Conservation (phyloP, 148 eudicot species). For the Silene latifolia region DNA sequence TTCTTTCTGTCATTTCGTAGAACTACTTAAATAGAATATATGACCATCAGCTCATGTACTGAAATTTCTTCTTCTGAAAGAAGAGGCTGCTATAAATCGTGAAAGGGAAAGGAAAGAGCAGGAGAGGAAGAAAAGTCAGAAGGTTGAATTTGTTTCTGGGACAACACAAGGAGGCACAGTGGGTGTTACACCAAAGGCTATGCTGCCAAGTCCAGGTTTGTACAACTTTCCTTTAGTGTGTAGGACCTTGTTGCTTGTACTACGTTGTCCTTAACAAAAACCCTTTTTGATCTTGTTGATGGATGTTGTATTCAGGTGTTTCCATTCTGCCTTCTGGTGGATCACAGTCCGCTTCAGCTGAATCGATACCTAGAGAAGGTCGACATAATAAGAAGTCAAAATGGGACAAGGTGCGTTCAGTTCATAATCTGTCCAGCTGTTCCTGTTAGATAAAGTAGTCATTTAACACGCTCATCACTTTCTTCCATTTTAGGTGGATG, state of each 20-base stretch:
- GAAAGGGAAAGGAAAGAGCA: conserved; percentile 89
- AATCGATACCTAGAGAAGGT: conserved; percentile 57
- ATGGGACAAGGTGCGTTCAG: conserved; percentile 82
- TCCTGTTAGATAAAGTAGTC: not conserved
- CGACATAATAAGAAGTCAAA: conserved; percentile 88
- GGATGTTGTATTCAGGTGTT: conserved; percentile 39
- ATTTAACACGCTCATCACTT: not conserved
- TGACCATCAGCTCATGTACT: not conserved
- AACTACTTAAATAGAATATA: no score
- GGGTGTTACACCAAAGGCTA: conserved; percentile 51
- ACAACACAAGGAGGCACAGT: conserved; percentile 52
- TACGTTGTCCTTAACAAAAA: not conserved
- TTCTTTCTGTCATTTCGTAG: not conserved
- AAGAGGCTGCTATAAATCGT: conserved; percentile 89
- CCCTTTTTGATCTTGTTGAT: conserved; percentile 4
- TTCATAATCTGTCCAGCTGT: not conserved
- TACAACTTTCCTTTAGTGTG: not conserved
- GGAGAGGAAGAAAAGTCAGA: conserved; percentile 76
- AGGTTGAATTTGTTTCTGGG: conserved; percentile 71
- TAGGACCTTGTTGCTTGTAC: conserved; percentile 5
- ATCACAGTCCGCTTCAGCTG: conserved; percentile 39
- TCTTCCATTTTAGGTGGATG: conserved; percentile 63
- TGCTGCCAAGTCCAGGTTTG: conserved; percentile 63
- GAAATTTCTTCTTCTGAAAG: conserved; percentile 13
- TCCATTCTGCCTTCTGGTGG: conserved; percentile 42